These are phyloP conservation scores for Entomortierella chlamydospora DNA, from an alignment of 192 early-diverging fungal species.

Conservation along the genomic window DNA sequence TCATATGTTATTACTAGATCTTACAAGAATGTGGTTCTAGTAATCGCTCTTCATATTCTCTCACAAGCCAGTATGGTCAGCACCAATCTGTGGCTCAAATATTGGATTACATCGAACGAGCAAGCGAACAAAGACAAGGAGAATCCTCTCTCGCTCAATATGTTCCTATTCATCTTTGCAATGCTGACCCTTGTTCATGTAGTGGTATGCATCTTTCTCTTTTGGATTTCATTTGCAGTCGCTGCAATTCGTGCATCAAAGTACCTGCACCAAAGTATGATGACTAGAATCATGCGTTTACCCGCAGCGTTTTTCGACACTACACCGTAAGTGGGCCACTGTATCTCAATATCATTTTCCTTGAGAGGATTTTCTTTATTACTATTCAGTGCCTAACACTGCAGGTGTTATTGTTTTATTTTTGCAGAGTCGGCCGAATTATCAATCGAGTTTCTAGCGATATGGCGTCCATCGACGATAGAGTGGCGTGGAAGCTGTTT, in stretches of 20 bases:
- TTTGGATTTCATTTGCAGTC: constrained; percentile 17
- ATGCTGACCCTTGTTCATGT: constrained; percentile 10
- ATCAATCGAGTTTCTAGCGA: constrained; percentile 65
- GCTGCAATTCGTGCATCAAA: constrained; percentile 19
- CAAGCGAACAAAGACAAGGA: not conserved
- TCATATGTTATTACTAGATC: not conserved
- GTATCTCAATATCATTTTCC: too few relatives aligned
- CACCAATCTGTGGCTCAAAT: constrained; percentile 70
- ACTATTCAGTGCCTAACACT: too few relatives aligned
- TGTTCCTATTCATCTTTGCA: constrained; percentile 11
- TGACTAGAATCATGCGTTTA: constrained; percentile 13
- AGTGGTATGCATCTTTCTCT: not conserved
- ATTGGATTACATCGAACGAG: constrained; percentile 62
- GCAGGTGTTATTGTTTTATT: constrained; percentile 60
- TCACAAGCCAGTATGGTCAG: constrained; percentile 59
- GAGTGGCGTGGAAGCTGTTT: constrained; percentile 6
- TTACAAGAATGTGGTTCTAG: constrained; percentile 55
- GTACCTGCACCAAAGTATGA: constrained; percentile 7
- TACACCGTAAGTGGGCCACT: constrained; percentile 30
- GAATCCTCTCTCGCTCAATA: constrained; percentile 1
- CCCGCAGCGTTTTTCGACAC: constrained; percentile 25
- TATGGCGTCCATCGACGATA: constrained; percentile 18
- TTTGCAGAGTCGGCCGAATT: constrained; percentile 72
- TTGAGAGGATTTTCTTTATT: constrained; percentile 59
- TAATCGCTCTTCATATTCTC: constrained; percentile 57